These are phyloP conservation scores for Xylariaceae sp. DNA, from an alignment of 2,329 filamentous ascomycete species.

Conservation along the genomic window DNA sequence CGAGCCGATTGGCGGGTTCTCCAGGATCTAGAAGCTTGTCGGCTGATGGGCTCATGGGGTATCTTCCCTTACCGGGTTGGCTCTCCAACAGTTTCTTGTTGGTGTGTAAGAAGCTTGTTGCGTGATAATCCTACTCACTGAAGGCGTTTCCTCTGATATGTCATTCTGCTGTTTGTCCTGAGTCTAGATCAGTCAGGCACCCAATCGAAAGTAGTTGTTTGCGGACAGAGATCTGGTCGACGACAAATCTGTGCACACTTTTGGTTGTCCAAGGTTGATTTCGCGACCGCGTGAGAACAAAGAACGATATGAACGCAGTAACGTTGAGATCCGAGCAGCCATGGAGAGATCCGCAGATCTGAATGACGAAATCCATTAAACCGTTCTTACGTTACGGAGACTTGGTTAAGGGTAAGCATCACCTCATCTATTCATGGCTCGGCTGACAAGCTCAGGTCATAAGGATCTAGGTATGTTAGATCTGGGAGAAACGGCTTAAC, in stretches of 20 bases:
- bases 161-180: not conserved
- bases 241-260: not conserved
- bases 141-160: not conserved
- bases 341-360: not conserved
- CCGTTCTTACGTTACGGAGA: not conserved
- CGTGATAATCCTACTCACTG: not conserved
- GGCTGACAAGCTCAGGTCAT: not conserved
- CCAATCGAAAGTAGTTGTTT: not conserved
- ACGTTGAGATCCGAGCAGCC: not conserved
- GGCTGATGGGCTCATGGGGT: not conserved
- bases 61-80: not conserved
- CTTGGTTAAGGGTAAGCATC: not conserved
- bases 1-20: not conserved
- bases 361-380: not conserved
- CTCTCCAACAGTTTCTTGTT: not conserved
- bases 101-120: not conserved
- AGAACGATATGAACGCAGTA: not conserved
- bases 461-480: not conserved
- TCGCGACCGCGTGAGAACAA: not conserved
- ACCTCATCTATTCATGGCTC: not conserved
- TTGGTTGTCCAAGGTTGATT: not conserved
- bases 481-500: no score
- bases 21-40: not conserved
- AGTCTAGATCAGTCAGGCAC: not conserved
- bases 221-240: not conserved